Evolutionary conservation across 1,284 basidiomycete species (phyloP), one percentile per base, ranked within the genome.

Genomic region (Entoloma clypeatum): DNA sequence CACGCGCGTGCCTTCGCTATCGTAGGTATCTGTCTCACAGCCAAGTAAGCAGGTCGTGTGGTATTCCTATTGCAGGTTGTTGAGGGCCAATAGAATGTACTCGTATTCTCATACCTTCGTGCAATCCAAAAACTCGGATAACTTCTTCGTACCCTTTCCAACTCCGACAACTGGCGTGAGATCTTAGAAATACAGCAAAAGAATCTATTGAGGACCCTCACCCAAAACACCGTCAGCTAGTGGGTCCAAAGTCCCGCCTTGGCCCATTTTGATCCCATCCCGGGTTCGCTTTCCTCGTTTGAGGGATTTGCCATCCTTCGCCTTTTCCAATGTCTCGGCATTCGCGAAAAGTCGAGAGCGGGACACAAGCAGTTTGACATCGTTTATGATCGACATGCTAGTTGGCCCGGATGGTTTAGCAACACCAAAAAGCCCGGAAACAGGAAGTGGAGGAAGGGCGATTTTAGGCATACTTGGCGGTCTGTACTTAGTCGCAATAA

Each of bases 161-260:
- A 98, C 72, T 29, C 93, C 96, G 38, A 99, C 73, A 34, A 98
- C 94, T 94, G 50, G 17, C 44, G 23, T n/a, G 10, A 27, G 41
- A 33, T 25, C 43, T 18, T 47, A 35, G 17, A 16, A 32, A 36
- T 36, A 4, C 10, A 25, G 10, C 29, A 14, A 26, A 8, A 23
- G 14, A 21, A 14, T 23, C 22, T 7, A 41, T 45, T 19, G 33
- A 7, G 43, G 33, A 18, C 29, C 39, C 36, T 39, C 60, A 88
- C 87, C 86, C 48, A 92, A 69, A 14, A 95, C 92, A 33, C 92
- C 92, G 59, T 92, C 87, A n/a, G 96, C 96, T 13, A 99, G 74
- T 8, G 96, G 96, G 68, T 99, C 96, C 32, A 99, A 70, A 3
- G 96, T 99, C 11, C 93, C 93, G 32, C 92, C 92, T 63, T 94